These are phyloP conservation scores for Oxyria digyna DNA, from an alignment of 148 eudicot species.

Conservation along the genomic window DNA sequence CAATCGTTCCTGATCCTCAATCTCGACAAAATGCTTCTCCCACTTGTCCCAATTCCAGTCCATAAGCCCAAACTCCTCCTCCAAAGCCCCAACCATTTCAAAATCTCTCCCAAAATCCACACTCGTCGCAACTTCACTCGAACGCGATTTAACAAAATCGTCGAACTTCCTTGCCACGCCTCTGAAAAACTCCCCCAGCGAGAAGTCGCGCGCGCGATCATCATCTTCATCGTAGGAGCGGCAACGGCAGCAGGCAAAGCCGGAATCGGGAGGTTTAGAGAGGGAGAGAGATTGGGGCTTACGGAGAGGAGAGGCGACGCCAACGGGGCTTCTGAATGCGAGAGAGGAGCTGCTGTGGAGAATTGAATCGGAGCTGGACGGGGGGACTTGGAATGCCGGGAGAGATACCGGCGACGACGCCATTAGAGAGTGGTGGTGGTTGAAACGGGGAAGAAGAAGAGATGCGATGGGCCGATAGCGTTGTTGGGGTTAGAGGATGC, in stretches of 20 bases:
- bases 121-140: constrained; percentile 5
- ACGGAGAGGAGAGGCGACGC: constrained; percentile 9
- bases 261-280: constrained; percentile 21
- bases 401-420: constrained; percentile 44
- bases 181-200: constrained; percentile 26
- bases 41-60: constrained; percentile 96
- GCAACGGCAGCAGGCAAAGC: constrained; percentile 31
- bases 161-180: constrained; percentile 37
- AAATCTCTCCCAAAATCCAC: constrained; percentile 13
- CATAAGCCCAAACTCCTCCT: constrained; percentile 23
- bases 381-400: constrained; percentile 31
- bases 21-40: constrained; percentile 60
- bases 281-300: constrained; percentile 16
- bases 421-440: constrained; percentile 17
- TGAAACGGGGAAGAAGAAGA: not conserved
- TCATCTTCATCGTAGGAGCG: constrained; percentile 9
- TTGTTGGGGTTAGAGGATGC: not conserved
- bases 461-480: not conserved
- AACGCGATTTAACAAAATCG: constrained; percentile 26
- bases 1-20: constrained; percentile 70
- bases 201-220: constrained; percentile 30
- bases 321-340: constrained; percentile 21
- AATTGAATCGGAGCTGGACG: constrained; percentile 23
- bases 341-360: constrained; percentile 16
- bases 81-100: constrained; percentile 9